A percentile compares a stretch with the other conserved stretches of the same genome.
These are phyloP conservation scores for Suillus clintonianus DNA, from an alignment of 768 basidiomycete genomes.

Conservation along the genomic window DNA sequence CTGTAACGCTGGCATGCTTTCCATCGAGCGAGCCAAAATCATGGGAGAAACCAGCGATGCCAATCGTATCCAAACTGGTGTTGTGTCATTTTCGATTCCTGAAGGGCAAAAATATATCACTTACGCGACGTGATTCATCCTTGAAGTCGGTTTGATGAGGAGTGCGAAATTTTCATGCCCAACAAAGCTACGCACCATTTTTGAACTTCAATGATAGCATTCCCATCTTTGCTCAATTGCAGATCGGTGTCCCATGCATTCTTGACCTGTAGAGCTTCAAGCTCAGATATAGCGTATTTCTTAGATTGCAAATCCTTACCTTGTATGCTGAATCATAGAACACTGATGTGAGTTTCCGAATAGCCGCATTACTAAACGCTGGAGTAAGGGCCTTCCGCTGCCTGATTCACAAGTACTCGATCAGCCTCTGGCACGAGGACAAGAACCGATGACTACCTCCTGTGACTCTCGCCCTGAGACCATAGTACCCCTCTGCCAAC, in stretches of 20 bases:
- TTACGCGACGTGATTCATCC: slow-evolving; percentile 33
- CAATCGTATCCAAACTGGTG: slow-evolving; percentile 52
- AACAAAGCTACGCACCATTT: slow-evolving; percentile 19
- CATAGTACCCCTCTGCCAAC: slow-evolving; percentile 33
- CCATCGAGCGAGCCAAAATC: slow-evolving; percentile 56
- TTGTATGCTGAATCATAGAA: slow-evolving; percentile 32
- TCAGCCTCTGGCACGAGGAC: slow-evolving; percentile 21
- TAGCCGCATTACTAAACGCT: slow-evolving; percentile 24
- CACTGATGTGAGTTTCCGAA: slow-evolving; percentile 22
- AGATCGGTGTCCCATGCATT: slow-evolving; percentile 25
- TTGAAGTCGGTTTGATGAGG: neutral
- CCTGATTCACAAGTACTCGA: slow-evolving; percentile 9
- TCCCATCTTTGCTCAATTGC: slow-evolving; percentile 9
- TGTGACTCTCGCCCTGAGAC: slow-evolving; percentile 46
- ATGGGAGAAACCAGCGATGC: slow-evolving; percentile 59
- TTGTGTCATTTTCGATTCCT: neutral
- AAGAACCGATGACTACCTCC: slow-evolving; percentile 29
- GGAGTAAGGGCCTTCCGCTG: slow-evolving; percentile 30
- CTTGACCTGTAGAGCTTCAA: slow-evolving; percentile 20
- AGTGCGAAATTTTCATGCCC: neutral
- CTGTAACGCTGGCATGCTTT: slow-evolving; percentile 40
- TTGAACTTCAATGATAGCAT: slow-evolving; percentile 35
- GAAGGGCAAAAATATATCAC: neutral
- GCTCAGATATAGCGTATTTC: neutral
- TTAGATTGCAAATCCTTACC: slow-evolving; percentile 7